Base-by-base conservation (phyloP, 2,329 filamentous ascomycete species). In the Ascosphaera apis region DNA sequence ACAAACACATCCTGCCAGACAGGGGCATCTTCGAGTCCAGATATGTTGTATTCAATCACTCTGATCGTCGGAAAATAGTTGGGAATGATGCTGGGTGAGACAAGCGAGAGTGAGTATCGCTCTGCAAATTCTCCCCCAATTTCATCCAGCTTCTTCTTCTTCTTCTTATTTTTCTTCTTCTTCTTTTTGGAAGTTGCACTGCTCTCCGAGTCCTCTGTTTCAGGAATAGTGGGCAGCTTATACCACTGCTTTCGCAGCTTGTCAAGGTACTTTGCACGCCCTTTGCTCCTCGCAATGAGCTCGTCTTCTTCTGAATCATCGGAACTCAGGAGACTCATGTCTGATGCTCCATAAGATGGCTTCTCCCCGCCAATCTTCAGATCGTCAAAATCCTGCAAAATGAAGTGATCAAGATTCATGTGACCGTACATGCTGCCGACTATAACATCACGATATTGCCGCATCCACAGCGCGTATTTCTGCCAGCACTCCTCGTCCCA, bases 401-500 rank as follows among this genome's bases (percentile, higher is more conserved):
- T 68, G 55, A 98, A 98, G 53, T 98, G 88, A 47, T 98, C 88
- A 43, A 93, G 79, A 49, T 98, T 98, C 88, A 98, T 95, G 52
- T 98, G 88, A 1, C 86, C 88, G 49, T 78, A 98, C 4, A 91
- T 50, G 17, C 72, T 72, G 9, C 69, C 72, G 15, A 84, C 66
- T 15, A 98, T 66, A 27, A 98, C 76, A 52, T 98, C 88, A 23
- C 88, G 77, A 54, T 83, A 98, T 53, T 91, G 82, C 45, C 72
- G 69, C 48, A 86, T 60, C 82, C 84, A 95, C 3, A 95, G 60
- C 0, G 82, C 78, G 55, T 92, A 98, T 52, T 91, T 93, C 53
- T 93, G 86, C 84, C 86, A 98, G 58, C 88, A 98, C 0, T 79
- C 83, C 61, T 95, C 86, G 44, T 93, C 83, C 88, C 88, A 98